Percentiles rank a stretch among this genome's conserved stretches.
These are phyloP conservation scores for Noccaea bulbosa DNA, from an alignment of 345 rosid species.

Conservation along the genomic window DNA sequence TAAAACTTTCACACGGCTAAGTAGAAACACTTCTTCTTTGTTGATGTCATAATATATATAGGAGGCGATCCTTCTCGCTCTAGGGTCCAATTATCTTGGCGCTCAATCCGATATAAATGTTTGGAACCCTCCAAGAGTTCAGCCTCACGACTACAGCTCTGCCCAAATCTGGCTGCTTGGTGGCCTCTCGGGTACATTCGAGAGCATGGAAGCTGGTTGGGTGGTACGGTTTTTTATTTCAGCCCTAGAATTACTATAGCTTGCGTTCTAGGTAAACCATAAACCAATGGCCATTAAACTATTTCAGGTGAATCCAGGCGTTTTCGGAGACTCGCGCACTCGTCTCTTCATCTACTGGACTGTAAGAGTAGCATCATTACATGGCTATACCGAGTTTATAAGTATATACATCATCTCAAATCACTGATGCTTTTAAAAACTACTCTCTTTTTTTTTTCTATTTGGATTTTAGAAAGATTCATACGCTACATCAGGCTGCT, in stretches of 20 bases:
- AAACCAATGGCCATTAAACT: background rate
- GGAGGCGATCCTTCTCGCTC: slow-evolving; percentile 41
- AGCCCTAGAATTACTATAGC: background rate
- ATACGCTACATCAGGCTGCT: slow-evolving; percentile 47
- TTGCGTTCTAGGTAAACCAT: background rate
- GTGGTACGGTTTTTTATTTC: slow-evolving; percentile 26
- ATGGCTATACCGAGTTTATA: background rate
- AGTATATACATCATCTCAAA: background rate
- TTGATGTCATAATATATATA: slow-evolving; percentile 36
- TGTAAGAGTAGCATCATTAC: slow-evolving; percentile 38
- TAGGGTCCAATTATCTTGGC: slow-evolving; percentile 49
- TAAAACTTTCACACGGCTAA: background rate
- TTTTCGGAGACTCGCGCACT: slow-evolving; percentile 44
- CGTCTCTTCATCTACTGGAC: slow-evolving; percentile 45
- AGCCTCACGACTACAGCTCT: slow-evolving; percentile 41
- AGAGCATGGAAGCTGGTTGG: slow-evolving; percentile 63
- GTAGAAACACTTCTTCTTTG: background rate
- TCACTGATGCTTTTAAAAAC: background rate
- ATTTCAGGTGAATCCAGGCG: slow-evolving; percentile 41
- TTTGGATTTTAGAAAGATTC: slow-evolving; percentile 37
- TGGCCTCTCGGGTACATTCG: slow-evolving; percentile 40
- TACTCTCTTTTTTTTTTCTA: background rate
- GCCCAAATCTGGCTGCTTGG: slow-evolving; percentile 53
- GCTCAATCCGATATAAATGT: slow-evolving; percentile 51
- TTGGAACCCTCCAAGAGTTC: slow-evolving; percentile 52